Percentiles rank a stretch among this genome's conserved stretches.
These are phyloP conservation scores for Dactylellina sp. DNA, from an alignment of 2,329 filamentous ascomycete genomes.

Conservation along the genomic window DNA sequence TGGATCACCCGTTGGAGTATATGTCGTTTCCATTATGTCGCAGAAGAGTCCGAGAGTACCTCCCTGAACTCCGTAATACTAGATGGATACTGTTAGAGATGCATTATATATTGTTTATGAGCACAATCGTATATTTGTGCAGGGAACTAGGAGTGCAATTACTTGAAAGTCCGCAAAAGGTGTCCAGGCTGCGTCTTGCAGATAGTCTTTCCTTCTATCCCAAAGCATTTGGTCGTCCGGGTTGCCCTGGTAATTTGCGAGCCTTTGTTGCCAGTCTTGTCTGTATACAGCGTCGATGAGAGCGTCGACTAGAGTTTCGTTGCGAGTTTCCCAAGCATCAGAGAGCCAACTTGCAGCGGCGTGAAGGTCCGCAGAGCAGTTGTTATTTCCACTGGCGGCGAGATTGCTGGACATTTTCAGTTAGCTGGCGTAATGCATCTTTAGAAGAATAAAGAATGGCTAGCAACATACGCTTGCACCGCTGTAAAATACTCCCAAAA, in stretches of 20 bases:
- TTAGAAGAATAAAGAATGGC: not conserved
- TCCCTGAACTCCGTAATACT: slow-evolving; percentile 64
- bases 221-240: slow-evolving; percentile 19
- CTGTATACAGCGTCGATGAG: slow-evolving; percentile 61
- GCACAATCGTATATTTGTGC: no score
- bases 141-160: slow-evolving; percentile 51
- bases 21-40: slow-evolving; percentile 63
- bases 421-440: not conserved
- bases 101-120: no score
- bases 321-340: slow-evolving; percentile 56
- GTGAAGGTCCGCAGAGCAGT: slow-evolving; percentile 58
- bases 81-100: slow-evolving; percentile 36
- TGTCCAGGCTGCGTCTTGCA: slow-evolving; percentile 56
- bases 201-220: slow-evolving; percentile 42
- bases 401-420: slow-evolving; percentile 23
- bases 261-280: slow-evolving; percentile 24
- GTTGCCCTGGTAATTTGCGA: slow-evolving; percentile 8
- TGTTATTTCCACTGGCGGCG: slow-evolving; percentile 29
- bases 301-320: slow-evolving; percentile 62
- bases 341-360: slow-evolving; percentile 52
- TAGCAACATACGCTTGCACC: slow-evolving; percentile 60
- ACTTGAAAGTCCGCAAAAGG: slow-evolving; percentile 62
- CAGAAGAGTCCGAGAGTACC: slow-evolving; percentile 63
- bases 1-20: slow-evolving; percentile 59
- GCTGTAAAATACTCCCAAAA: slow-evolving; percentile 64